phyloP scores from a whole-genome alignment of 169 alveolate genomes.

The Cytauxzoon felis region DNA sequence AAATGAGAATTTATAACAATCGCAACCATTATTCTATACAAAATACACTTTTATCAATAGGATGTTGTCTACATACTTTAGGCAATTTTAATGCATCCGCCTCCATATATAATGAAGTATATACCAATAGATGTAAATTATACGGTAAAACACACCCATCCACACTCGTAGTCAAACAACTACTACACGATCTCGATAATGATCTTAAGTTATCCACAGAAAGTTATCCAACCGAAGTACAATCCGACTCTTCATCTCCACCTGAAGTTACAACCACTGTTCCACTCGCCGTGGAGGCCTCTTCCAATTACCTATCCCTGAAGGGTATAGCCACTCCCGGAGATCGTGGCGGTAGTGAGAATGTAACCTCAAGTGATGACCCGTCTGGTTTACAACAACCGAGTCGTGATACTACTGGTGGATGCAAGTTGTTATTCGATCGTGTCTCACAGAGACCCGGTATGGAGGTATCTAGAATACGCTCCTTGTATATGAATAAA shows the following conservation, averaged over 20 bases:
- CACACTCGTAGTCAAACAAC: conserved; percentile 65
- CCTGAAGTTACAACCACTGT: too few relatives aligned
- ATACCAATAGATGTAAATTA: conserved; percentile 63
- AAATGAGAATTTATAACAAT: conserved; percentile 76
- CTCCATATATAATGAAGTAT: conserved; percentile 78
- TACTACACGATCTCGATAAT: conserved; percentile 58
- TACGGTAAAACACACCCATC: conserved; percentile 76
- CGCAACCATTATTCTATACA: conserved; percentile 75
- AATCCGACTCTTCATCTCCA: too few relatives aligned
- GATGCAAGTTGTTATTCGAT: too few relatives aligned
- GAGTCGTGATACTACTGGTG: not conserved
- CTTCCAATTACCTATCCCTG: too few relatives aligned
- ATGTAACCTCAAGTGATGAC: too few relatives aligned
- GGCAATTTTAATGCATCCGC: conserved; percentile 75
- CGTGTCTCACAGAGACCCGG: conserved; percentile 10
- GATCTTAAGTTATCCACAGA: too few relatives aligned
- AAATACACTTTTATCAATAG: conserved; percentile 76
- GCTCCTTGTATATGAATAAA: conserved; percentile 65
- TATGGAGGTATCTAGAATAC: conserved; percentile 59
- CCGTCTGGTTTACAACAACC: not conserved
- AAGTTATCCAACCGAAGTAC: too few relatives aligned
- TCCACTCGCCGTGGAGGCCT: too few relatives aligned
- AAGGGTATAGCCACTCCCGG: too few relatives aligned
- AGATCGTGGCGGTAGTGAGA: too few relatives aligned
- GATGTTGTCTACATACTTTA: conserved; percentile 77